A percentile compares a stretch with the other conserved stretches of the same genome.
These are phyloP conservation scores for Phoma herbarum DNA, from an alignment of 2,329 filamentous ascomycete genomes.

Conservation along the genomic window DNA sequence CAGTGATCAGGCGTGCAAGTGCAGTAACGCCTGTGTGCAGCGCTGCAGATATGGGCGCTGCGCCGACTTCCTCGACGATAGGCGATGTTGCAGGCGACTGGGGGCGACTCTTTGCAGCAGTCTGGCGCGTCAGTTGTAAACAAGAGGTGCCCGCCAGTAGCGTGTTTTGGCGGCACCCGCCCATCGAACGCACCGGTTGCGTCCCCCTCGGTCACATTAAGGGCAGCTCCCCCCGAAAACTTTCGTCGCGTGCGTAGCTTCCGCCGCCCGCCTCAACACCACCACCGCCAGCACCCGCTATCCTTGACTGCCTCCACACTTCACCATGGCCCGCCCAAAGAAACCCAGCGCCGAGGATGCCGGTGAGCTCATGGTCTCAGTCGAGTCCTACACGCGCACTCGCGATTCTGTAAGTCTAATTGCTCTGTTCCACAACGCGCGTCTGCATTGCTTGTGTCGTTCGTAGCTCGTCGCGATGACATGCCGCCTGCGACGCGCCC, in stretches of 20 bases:
- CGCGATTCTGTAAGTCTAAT: constrained; percentile 77
- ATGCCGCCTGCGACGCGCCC: constrained; percentile 13
- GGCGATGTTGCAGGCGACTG: background rate
- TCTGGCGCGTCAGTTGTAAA: background rate
- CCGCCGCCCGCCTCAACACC: constrained; percentile 16
- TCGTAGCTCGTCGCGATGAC: constrained; percentile 3
- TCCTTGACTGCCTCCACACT: constrained; percentile 6
- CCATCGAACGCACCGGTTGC: background rate
- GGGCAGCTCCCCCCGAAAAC: background rate
- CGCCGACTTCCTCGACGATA: background rate
- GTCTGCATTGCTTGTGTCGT: constrained; percentile 10
- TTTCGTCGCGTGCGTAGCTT: no score
- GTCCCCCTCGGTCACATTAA: background rate
- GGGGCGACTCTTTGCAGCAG: background rate
- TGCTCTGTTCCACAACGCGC: constrained; percentile 20
- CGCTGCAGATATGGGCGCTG: background rate
- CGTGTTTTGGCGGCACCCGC: background rate
- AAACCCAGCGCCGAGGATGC: constrained; percentile 44
- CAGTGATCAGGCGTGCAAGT: background rate
- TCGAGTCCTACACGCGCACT: constrained; percentile 80
- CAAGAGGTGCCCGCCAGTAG: background rate
- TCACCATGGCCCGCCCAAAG: constrained; percentile 44
- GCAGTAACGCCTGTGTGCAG: background rate
- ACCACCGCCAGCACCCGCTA: constrained; percentile 17
- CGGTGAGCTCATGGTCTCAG: constrained; percentile 61